Base-by-base conservation (phyloP, 768 basidiomycete species). In the Leccinum incarnatum region DNA sequence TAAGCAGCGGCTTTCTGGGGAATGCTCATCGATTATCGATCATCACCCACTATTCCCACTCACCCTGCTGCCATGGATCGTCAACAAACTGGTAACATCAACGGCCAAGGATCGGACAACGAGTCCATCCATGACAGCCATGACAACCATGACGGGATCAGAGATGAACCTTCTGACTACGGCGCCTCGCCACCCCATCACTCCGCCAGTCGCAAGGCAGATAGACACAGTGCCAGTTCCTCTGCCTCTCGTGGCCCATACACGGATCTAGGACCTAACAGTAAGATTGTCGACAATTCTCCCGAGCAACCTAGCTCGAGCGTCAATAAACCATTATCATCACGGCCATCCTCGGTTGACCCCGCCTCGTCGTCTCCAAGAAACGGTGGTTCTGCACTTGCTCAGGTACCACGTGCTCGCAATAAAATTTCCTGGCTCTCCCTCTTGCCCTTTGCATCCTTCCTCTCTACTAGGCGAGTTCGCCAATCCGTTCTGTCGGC, bases 401-500 rank as follows among this genome's bases (percentile, higher is more conserved):
- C 49, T 42, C 55, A 61, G 47, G 50, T 7, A 25, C 37, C 36
- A 4, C 56, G 23, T 23, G 3, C 56, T 15, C 56, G 58, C 10
- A 61, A 62, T 32, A 63, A 53, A 14, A 42, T 36, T 2, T 61
- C 72, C 7, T 74, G 74, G 76, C 56, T 75, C 34, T 73, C 71
- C 14, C 40, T 61, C 50, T 42, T 72, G 1, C 62, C 72, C 8
- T 70, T 73, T 51, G 64, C 47, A 52, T 65, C 64, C 4, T 62
- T 72, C 6, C 55, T 62, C 19, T 65, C 73, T 4, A 64, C 77
- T 4, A 78, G 78, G 50, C 81, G 85, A 53, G 79, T 84, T 21
- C 78, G 77, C n/a, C 66, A 67, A 29, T 86, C 86, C 0, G 76
- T 86, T 7, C 69, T 81, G 3, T 75, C 76, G 2, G 76, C 84